Evolutionary conservation across 1,139 yeast species (phyloP).

Genomic region (Geotrichum bryndzae): DNA sequence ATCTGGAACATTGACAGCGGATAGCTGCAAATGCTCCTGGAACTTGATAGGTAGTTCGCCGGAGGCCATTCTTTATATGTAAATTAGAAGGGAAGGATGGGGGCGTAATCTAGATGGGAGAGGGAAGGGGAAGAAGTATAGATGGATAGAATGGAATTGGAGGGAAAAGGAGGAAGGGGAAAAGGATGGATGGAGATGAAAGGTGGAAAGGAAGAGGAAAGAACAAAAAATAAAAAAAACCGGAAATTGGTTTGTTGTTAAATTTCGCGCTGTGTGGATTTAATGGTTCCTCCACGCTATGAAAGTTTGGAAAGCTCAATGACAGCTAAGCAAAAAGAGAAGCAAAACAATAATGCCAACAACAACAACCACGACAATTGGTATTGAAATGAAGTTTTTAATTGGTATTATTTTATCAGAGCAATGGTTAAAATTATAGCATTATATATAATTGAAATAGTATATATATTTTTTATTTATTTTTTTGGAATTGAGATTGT

Average conservation of each 20-base stretch:
- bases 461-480: no score
- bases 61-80: slow-evolving; percentile 9
- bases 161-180: background rate
- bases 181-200: background rate
- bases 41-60: slow-evolving; percentile 89
- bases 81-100: background rate
- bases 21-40: slow-evolving; percentile 86
- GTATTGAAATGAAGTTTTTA: background rate
- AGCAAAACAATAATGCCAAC: background rate
- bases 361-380: background rate
- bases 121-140: background rate
- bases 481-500: background rate
- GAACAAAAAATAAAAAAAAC: background rate
- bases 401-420: no score
- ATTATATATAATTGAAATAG: no score
- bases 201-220: background rate
- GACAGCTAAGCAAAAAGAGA: slow-evolving; percentile 4
- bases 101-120: background rate
- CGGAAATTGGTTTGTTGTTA: slow-evolving; percentile 1
- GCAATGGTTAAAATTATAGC: no score
- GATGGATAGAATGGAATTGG: background rate
- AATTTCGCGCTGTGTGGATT: background rate
- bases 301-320: background rate
- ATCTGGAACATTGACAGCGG: slow-evolving; percentile 77
- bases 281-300: background rate